Evolutionary conservation across 805 yeast species (phyloP).

Genomic region (Yarrowia sp.): DNA sequence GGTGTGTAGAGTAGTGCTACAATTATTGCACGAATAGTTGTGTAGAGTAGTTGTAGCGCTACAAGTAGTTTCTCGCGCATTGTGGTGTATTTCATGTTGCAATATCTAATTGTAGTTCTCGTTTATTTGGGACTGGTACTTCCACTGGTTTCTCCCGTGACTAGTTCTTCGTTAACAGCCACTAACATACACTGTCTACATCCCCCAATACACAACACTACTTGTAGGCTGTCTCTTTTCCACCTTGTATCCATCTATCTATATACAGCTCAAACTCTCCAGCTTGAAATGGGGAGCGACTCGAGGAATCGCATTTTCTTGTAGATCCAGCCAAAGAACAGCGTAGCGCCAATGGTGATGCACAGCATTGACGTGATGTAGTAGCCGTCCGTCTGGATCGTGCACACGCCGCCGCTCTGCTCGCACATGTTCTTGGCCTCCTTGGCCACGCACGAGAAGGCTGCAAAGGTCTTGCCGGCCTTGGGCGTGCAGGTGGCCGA

Average conservation of each 20-base stretch:
- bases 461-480: slow-evolving; percentile 30
- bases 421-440: slow-evolving; percentile 51
- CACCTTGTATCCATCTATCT: background rate
- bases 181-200: too few species aligned
- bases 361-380: slow-evolving; percentile 74
- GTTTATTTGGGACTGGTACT: too few species aligned
- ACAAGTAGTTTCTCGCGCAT: too few species aligned
- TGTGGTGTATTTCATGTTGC: too few species aligned
- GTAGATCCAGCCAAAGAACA: slow-evolving; percentile 66
- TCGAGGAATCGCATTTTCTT: slow-evolving; percentile 64
- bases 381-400: slow-evolving; percentile 71
- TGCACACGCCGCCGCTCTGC: slow-evolving; percentile 55
- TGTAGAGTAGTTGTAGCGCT: too few species aligned
- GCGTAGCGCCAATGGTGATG: slow-evolving; percentile 58
- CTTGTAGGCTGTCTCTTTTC: too few species aligned
- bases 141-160: too few species aligned
- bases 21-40: too few species aligned
- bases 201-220: too few species aligned
- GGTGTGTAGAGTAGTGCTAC: background rate
- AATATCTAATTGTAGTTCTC: too few species aligned
- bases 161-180: too few species aligned
- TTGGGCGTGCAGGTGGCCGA: slow-evolving; percentile 52
- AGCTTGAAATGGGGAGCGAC: slow-evolving; percentile 64
- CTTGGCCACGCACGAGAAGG: slow-evolving; percentile 41
- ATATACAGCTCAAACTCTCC: slow-evolving; percentile 54